Percentiles rank a stretch among this genome's conserved stretches.
Conservation (phyloP, 202 grass and related monocot genomes). For the Elaeis oleifera region DNA sequence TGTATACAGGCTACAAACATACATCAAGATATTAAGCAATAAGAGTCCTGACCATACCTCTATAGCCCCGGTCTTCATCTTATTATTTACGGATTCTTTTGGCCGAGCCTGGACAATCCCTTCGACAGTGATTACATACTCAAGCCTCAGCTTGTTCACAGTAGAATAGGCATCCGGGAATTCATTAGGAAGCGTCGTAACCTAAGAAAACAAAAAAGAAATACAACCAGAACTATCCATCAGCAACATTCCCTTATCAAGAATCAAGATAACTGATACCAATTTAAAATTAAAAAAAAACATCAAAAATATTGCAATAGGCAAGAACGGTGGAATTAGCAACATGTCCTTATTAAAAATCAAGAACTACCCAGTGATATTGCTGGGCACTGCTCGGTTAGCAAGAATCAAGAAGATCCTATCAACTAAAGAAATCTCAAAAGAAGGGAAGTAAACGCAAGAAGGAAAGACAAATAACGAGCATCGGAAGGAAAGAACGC, state of each 20-base stretch:
- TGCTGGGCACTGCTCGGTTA: too few species aligned
- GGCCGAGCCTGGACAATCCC: conserved; percentile 55
- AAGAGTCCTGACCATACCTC: conserved; percentile 36
- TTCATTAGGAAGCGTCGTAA: conserved; percentile 64
- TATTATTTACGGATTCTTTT: conserved; percentile 56
- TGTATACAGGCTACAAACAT: too few species aligned
- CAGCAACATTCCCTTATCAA: not conserved
- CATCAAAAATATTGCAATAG: too few species aligned
- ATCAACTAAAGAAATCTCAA: not conserved
- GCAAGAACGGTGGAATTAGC: too few species aligned
- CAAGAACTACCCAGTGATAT: too few species aligned
- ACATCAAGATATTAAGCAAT: too few species aligned
- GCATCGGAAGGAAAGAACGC: not conserved
- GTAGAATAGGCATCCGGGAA: conserved; percentile 54
- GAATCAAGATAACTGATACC: too few species aligned
- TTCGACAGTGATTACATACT: conserved; percentile 80
- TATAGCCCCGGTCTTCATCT: conserved; percentile 87
- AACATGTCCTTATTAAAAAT: too few species aligned
- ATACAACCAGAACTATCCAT: not conserved
- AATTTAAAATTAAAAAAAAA: too few species aligned
- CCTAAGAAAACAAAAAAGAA: conserved; percentile 27
- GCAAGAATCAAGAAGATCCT: too few species aligned
- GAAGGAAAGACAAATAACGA: not conserved
- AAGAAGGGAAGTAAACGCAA: conserved; percentile 3
- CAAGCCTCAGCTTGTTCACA: conserved; percentile 75